Conservation (phyloP, 2,329 filamentous ascomycete genomes). For the Lasiodiplodia sp. region DNA sequence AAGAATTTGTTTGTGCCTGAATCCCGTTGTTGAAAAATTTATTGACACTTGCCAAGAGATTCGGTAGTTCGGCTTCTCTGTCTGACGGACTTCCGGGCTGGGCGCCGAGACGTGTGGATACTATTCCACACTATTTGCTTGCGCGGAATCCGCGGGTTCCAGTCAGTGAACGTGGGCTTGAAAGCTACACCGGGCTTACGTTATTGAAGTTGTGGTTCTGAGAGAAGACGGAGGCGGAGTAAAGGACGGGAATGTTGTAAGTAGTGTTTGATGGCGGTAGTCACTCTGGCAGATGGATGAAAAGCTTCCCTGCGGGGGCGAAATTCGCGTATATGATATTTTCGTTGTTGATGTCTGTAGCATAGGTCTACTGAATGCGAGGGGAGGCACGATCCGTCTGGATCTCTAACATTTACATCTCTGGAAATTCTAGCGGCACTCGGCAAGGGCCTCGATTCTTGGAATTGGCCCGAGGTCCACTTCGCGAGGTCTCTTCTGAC, state of each 20-base stretch:
- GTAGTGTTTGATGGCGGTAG: slow-evolving; percentile 47
- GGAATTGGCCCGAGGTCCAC: no score
- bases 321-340: slow-evolving; percentile 5
- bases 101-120: slow-evolving; percentile 48
- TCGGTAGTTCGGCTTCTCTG: slow-evolving; percentile 53
- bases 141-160: slow-evolving; percentile 6
- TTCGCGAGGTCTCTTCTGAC: no score
- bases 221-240: slow-evolving; percentile 53
- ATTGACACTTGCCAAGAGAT: no score
- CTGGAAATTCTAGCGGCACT: no score
- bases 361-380: neutral
- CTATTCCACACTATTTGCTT: slow-evolving; percentile 51
- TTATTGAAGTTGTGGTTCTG: slow-evolving; percentile 53
- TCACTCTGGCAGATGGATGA: slow-evolving; percentile 37
- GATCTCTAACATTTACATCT: no score
- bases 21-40: no score
- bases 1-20: no score
- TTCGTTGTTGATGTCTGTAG: neutral
- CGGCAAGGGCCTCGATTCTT: no score
- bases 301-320: neutral
- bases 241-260: slow-evolving; percentile 51
- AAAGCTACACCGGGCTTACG: slow-evolving; percentile 47
- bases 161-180: slow-evolving; percentile 33
- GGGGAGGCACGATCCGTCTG: no score
- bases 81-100: slow-evolving; percentile 38